Evolutionary conservation across 305 asterid species (phyloP).

Genomic region (Plantago coronopus): DNA sequence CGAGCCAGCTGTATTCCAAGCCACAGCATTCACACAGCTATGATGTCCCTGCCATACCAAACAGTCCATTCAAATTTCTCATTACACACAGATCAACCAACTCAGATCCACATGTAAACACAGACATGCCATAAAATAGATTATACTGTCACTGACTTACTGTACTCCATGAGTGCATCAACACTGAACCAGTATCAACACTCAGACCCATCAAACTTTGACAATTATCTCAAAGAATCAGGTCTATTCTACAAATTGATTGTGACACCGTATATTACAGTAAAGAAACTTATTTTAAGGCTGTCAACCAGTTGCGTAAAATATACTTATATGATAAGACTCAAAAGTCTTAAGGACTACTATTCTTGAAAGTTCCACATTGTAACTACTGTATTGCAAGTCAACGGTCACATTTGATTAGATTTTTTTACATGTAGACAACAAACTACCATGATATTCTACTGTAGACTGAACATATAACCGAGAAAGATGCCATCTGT

Average conservation of each 20-base stretch:
- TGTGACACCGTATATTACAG: no score
- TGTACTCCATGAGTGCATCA: neutral
- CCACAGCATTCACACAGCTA: conserved; percentile 87
- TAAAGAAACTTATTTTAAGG: no score
- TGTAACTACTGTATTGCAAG: neutral
- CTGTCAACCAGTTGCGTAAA: no score
- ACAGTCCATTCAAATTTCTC: conserved; percentile 12
- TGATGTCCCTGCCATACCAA: conserved; percentile 69
- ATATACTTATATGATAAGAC: no score
- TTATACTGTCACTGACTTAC: neutral
- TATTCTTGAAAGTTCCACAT: no score
- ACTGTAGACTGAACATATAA: neutral
- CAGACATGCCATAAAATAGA: neutral
- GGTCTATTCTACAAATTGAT: no score
- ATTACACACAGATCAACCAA: conserved; percentile 13
- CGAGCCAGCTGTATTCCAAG: conserved; percentile 94
- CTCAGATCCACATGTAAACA: conserved; percentile 1
- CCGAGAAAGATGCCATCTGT: neutral
- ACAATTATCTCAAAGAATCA: neutral
- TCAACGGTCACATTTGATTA: neutral
- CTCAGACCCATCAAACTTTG: conserved; percentile 9
- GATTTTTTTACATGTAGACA: neutral
- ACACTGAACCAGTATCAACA: neutral
- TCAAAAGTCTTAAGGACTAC: no score
- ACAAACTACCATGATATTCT: neutral